Percentiles rank a stretch among this genome's conserved stretches.
phyloP scores from a whole-genome alignment of 2,329 filamentous ascomycete genomes.

The Alternaria sp. region DNA sequence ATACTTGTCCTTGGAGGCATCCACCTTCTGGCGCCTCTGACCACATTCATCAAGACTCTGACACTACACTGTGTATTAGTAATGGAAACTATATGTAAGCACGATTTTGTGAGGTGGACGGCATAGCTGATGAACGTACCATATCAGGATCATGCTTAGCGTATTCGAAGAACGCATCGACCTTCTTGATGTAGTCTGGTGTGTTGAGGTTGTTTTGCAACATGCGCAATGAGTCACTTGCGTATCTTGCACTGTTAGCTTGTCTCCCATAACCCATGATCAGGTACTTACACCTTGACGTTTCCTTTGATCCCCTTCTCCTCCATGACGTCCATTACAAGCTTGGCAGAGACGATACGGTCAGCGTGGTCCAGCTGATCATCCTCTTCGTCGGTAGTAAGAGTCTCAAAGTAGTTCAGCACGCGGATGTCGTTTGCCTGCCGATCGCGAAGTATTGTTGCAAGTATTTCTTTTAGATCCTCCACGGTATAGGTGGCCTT shows the following conservation, averaged over 20 bases:
- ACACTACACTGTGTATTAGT: slow-evolving; percentile 23
- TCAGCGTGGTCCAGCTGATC: slow-evolving; percentile 38
- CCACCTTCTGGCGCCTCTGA: slow-evolving; percentile 10
- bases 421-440: slow-evolving; percentile 31
- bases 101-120: not conserved
- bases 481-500: slow-evolving; percentile 33
- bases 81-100: not conserved
- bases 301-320: slow-evolving; percentile 20
- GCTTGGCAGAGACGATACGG: slow-evolving; percentile 36
- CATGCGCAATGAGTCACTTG: slow-evolving; percentile 27
- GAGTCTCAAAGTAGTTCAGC: slow-evolving; percentile 31
- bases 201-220: slow-evolving; percentile 8
- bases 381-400: slow-evolving; percentile 22
- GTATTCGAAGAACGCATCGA: slow-evolving; percentile 34
- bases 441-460: slow-evolving; percentile 25
- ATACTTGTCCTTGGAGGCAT: slow-evolving; percentile 15
- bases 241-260: slow-evolving; percentile 29
- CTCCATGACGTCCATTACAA: slow-evolving; percentile 38
- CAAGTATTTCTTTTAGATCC: slow-evolving; percentile 29
- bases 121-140: slow-evolving; percentile 18
- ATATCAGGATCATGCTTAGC: slow-evolving; percentile 33
- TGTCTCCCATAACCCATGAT: no score
- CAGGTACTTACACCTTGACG: slow-evolving; percentile 26
- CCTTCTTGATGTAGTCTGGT: slow-evolving; percentile 14
- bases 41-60: slow-evolving; percentile 30